Evolutionary conservation across 345 rosid genomes (phyloP).

Genomic region (Salix arbutifolia): DNA sequence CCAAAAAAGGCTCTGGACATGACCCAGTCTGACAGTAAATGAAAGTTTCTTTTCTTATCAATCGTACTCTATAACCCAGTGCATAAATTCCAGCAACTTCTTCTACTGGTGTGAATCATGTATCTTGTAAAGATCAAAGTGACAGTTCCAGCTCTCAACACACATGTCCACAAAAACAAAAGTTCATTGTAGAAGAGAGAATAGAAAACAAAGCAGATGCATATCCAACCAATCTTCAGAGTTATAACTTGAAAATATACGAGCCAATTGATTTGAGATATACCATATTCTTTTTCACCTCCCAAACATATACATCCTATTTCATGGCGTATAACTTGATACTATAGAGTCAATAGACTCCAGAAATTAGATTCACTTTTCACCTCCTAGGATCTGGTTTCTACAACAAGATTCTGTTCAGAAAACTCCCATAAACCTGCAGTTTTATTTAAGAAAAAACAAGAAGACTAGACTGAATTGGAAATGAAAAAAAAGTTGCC

Average conservation of each 20-base stretch:
- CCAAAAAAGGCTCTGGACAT: not conserved
- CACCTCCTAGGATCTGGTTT: not conserved
- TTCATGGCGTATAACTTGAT: not conserved
- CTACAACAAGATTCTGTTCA: not conserved
- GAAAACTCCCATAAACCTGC: not conserved
- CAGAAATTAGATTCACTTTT: no score
- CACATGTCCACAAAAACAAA: not conserved
- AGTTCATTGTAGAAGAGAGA: not conserved
- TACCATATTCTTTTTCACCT: not conserved
- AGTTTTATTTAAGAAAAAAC: not conserved
- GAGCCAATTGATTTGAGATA: not conserved
- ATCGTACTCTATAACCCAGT: not conserved
- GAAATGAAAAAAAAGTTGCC: no score
- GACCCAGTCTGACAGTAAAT: not conserved
- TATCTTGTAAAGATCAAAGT: no score
- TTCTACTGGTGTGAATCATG: no score
- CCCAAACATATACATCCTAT: not conserved
- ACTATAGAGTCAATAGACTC: not conserved
- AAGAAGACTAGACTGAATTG: no score
- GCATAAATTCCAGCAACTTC: not conserved
- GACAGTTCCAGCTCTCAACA: not conserved
- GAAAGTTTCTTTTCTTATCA: not conserved
- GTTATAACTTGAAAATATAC: not conserved
- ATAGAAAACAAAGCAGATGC: not conserved
- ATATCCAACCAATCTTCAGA: not conserved